These are phyloP conservation scores for Pueraria montana DNA, from an alignment of 306 rosid genomes.

Conservation along the genomic window DNA sequence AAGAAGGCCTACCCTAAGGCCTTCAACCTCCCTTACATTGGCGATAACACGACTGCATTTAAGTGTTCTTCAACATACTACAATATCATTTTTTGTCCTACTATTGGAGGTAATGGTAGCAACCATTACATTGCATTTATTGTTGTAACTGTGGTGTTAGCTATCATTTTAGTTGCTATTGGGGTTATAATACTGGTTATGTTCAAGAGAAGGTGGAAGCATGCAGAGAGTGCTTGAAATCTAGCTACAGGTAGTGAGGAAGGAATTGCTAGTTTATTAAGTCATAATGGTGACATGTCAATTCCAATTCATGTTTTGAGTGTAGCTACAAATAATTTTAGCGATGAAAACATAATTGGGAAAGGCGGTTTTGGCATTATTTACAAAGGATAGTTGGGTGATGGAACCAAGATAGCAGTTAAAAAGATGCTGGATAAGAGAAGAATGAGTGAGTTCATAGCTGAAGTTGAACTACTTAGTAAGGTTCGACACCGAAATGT, in stretches of 20 bases:
- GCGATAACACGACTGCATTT: no score
- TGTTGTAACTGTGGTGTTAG: constrained; percentile 55
- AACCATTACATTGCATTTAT: constrained; percentile 37
- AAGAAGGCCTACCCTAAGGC: no score
- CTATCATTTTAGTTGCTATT: constrained; percentile 46
- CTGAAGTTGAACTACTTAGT: constrained; percentile 82
- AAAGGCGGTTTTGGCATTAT: no score
- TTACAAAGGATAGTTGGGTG: constrained; percentile 40
- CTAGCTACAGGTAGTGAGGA: constrained; percentile 40
- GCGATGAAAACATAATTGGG: no score
- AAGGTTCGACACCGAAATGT: constrained; percentile 82
- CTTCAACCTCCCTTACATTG: no score
- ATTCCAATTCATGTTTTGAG: constrained; percentile 77
- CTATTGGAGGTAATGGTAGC: not conserved
- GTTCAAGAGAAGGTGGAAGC: constrained; percentile 41
- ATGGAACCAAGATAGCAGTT: constrained; percentile 89
- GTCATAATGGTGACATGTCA: constrained; percentile 63
- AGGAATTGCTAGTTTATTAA: constrained; percentile 34
- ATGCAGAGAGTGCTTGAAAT: constrained; percentile 37
- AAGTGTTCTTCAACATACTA: no score
- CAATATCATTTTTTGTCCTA: no score
- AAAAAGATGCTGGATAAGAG: constrained; percentile 87
- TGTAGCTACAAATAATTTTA: constrained; percentile 66
- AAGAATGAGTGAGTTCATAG: constrained; percentile 71
- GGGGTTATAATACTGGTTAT: constrained; percentile 35